Conservation (phyloP, 192 early-diverging fungal species). For the Coemansia javaensis region DNA sequence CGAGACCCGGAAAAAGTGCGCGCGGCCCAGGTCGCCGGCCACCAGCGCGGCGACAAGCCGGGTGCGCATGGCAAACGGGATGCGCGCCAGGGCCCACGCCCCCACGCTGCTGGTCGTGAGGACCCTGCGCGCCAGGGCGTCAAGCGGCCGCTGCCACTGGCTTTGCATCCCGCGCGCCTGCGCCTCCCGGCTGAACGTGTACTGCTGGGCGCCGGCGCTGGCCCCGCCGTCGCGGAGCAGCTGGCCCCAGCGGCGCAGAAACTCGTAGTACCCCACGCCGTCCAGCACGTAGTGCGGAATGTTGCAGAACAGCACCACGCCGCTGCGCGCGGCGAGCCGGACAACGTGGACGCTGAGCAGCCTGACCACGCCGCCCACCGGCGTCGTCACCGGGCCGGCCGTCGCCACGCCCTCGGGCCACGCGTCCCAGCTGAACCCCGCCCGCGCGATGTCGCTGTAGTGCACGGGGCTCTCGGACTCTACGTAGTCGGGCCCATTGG, state of each 20-base stretch:
- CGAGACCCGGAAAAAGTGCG: slow-evolving; percentile 28
- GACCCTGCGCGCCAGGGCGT: background rate
- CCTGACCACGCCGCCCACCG: slow-evolving; percentile 13
- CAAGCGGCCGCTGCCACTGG: slow-evolving; percentile 2
- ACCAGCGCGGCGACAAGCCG: slow-evolving; percentile 11
- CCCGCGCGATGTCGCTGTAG: slow-evolving; percentile 4
- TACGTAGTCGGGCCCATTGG: slow-evolving; percentile 35
- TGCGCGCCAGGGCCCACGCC: slow-evolving; percentile 2
- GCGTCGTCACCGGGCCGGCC: slow-evolving; percentile 14
- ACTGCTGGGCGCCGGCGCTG: background rate
- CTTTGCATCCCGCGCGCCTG: background rate
- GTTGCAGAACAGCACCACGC: slow-evolving; percentile 32
- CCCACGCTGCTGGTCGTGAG: slow-evolving; percentile 1
- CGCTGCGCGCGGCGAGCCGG: slow-evolving; percentile 21
- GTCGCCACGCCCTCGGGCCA: slow-evolving; percentile 22
- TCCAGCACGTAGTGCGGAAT: slow-evolving; percentile 43
- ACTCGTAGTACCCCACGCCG: slow-evolving; percentile 38
- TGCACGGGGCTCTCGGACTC: slow-evolving; percentile 18
- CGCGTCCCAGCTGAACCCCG: slow-evolving; percentile 9
- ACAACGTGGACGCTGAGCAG: slow-evolving; percentile 21
- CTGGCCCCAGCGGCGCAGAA: slow-evolving; percentile 24
- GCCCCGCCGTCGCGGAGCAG: slow-evolving; percentile 1
- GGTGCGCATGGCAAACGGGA: slow-evolving; percentile 11
- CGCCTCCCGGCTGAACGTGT: slow-evolving; percentile 13
- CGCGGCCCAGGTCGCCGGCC: slow-evolving; percentile 5